phyloP scores from a whole-genome alignment of 2,329 filamentous ascomycete genomes.

The Bimuria novae-zelandiae region DNA sequence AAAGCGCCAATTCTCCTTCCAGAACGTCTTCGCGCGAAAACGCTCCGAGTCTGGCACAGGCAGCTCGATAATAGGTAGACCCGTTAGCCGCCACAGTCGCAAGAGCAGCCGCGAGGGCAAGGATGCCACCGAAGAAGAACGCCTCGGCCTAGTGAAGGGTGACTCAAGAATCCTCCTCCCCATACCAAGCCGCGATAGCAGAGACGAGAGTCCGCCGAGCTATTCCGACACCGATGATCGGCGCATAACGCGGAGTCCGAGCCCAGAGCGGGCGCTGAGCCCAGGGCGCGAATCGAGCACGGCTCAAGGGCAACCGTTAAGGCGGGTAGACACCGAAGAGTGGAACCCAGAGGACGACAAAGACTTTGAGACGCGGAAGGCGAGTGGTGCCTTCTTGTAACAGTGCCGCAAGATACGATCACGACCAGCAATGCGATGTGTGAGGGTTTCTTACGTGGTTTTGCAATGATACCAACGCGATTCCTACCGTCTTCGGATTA shows the following conservation, averaged over 20 bases:
- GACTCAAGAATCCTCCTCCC: slow-evolving; percentile 54
- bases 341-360: slow-evolving; percentile 9
- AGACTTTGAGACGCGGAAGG: slow-evolving; percentile 5
- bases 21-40: slow-evolving; percentile 73
- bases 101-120: slow-evolving; percentile 41
- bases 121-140: slow-evolving; percentile 77
- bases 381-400: slow-evolving; percentile 8
- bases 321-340: slow-evolving; percentile 11
- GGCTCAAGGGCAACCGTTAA: background rate
- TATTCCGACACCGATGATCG: slow-evolving; percentile 21
- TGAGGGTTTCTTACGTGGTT: background rate
- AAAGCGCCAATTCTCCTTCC: slow-evolving; percentile 89
- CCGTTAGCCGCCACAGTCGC: slow-evolving; percentile 33
- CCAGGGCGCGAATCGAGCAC: background rate
- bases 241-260: slow-evolving; percentile 5
- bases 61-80: slow-evolving; percentile 23
- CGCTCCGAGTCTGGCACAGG: slow-evolving; percentile 34
- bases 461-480: slow-evolving; percentile 1
- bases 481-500: background rate
- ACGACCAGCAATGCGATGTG: too few relatives aligned
- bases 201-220: slow-evolving; percentile 21
- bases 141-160: slow-evolving; percentile 79
- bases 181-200: slow-evolving; percentile 28
- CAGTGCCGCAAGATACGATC: too few relatives aligned
- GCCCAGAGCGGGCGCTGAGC: background rate